Percentiles rank a stretch among this genome's conserved stretches.
Conservation (phyloP, 768 basidiomycete species). For the Russula abietina region DNA sequence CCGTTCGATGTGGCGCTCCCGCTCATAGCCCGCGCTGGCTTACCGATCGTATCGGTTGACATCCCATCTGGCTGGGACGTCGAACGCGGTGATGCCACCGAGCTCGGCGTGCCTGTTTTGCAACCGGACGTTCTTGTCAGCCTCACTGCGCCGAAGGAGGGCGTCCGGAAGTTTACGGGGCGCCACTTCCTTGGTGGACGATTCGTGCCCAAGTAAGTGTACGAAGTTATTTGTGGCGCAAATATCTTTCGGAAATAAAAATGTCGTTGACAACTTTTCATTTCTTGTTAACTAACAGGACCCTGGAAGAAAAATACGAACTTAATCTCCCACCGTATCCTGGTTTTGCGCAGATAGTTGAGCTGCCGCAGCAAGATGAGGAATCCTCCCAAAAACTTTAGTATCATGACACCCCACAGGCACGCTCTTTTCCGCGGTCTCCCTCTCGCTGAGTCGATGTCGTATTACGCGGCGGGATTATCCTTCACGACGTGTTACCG, state of each 20-base stretch:
- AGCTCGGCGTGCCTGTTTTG: conserved; percentile 45
- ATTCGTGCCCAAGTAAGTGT: conserved; percentile 78
- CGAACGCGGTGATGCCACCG: conserved; percentile 52
- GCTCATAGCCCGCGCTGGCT: conserved; percentile 51
- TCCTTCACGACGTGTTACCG: neutral
- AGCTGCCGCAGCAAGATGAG: conserved; percentile 38
- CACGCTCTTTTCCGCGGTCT: neutral
- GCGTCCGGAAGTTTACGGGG: conserved; percentile 69
- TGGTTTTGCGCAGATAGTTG: conserved; percentile 77
- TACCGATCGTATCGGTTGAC: conserved; percentile 91
- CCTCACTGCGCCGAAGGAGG: conserved; percentile 91
- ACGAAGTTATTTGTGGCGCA: neutral
- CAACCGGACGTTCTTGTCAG: conserved; percentile 78
- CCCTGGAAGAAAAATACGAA: conserved; percentile 63
- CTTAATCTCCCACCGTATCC: conserved; percentile 81
- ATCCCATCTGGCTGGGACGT: conserved; percentile 98
- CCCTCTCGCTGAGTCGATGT: neutral
- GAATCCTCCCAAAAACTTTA: conserved; percentile 23
- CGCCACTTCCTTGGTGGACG: conserved; percentile 91
- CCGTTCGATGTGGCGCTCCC: conserved; percentile 80
- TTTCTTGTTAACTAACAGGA: conserved; percentile 36
- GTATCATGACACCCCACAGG: neutral
- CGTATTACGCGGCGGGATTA: neutral
- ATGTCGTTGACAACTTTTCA: neutral
- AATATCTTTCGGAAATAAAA: neutral